A percentile compares a stretch with the other conserved stretches of the same genome.
Conservation (phyloP, 2,329 filamentous ascomycete genomes). For the Fonsecaea pugnacius region DNA sequence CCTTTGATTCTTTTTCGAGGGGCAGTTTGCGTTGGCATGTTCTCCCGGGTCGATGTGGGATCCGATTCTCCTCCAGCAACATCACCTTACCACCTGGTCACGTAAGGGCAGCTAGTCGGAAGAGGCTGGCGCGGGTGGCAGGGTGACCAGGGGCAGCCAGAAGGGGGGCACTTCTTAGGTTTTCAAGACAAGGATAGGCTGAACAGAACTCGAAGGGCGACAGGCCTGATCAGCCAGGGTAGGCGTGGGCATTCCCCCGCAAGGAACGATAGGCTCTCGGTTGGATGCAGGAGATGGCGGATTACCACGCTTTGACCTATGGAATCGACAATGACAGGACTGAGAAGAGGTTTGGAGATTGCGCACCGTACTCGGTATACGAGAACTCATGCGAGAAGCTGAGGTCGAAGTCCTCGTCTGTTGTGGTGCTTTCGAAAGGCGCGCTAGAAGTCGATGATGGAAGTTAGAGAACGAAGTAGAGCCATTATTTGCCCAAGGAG, state of each 20-base stretch:
- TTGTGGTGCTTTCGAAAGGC: not conserved
- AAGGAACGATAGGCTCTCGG: constrained; percentile 27
- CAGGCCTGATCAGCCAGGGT: constrained; percentile 18
- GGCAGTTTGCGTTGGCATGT: not conserved
- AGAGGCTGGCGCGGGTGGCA: constrained; percentile 18
- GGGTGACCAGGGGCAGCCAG: constrained; percentile 7
- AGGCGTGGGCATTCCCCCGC: constrained; percentile 18
- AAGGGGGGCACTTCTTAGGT: not conserved
- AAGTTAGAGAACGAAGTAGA: not conserved
- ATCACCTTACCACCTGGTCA: constrained; percentile 1
- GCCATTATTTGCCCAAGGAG: not conserved
- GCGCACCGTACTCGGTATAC: not conserved
- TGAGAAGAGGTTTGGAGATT: constrained; percentile 9
- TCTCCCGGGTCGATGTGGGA: not conserved
- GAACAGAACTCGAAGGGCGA: constrained; percentile 10
- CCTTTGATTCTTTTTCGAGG: not conserved
- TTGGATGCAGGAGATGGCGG: constrained; percentile 7
- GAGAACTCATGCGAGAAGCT: not conserved
- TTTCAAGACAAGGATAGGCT: constrained; percentile 18
- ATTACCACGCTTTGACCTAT: constrained; percentile 3
- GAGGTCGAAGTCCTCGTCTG: not conserved
- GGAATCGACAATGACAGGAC: not conserved
- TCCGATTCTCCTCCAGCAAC: not conserved
- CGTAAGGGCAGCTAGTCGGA: constrained; percentile 11
- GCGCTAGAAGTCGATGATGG: constrained; percentile 12